Evolutionary conservation across 495 filamentous ascomycete species (phyloP).

Genomic region (Achaetomiella virescens): DNA sequence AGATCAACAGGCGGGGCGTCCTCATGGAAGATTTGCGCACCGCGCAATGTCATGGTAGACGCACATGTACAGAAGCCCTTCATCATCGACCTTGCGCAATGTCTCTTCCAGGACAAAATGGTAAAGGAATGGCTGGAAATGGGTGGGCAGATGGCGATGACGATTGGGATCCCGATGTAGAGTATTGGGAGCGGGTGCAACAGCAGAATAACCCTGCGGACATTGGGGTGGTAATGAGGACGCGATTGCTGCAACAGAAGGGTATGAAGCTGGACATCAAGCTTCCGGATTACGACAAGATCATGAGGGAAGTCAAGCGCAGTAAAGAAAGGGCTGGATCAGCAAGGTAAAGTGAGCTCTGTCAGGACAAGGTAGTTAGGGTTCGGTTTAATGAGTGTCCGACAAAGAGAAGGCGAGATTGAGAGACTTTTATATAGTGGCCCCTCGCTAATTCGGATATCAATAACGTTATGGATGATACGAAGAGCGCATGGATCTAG

Average conservation of each 20-base stretch:
- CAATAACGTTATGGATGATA: slow-evolving; percentile 37
- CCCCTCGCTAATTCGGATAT: slow-evolving; percentile 33
- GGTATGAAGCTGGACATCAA: neutral
- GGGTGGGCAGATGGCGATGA: neutral
- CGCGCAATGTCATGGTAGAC: slow-evolving; percentile 5
- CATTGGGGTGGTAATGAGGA: neutral
- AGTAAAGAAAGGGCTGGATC: neutral
- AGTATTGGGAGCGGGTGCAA: neutral
- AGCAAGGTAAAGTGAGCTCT: neutral
- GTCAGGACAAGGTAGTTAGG: no score
- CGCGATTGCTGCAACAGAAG: neutral
- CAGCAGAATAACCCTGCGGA: neutral
- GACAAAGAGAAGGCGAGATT: slow-evolving; percentile 3
- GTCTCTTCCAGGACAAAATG: no score
- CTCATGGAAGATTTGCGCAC: no score
- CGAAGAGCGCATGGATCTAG: slow-evolving; percentile 36
- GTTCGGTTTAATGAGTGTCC: no score
- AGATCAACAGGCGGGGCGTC: no score
- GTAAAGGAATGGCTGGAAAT: no score
- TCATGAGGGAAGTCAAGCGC: neutral
- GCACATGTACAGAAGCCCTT: no score
- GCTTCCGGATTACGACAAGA: neutral
- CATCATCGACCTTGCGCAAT: no score
- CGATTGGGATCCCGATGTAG: neutral
- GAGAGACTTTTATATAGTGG: slow-evolving; percentile 10